Base-by-base conservation (phyloP, 2,329 filamentous ascomycete genomes). In the Verticillium nubilum region DNA sequence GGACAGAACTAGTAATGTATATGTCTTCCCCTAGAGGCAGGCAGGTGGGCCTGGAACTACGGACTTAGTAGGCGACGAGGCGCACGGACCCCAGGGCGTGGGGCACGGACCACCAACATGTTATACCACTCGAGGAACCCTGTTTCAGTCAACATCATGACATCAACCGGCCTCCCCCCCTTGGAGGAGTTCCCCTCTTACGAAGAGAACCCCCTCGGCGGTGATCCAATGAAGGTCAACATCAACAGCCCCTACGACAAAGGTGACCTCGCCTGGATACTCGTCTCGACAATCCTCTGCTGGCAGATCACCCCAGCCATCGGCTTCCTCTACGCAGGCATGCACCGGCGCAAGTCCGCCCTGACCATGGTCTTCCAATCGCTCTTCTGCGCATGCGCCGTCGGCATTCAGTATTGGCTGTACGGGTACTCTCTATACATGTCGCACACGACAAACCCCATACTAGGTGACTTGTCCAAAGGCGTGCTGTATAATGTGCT, bases 321-420 rank as follows among this genome's bases (percentile, higher is more conserved):
- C 58, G 73, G 73, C 25, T 75, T 76, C 59, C 65, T 73, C 26
- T 74, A 76, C 29, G 73, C 73, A 5, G 73, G 73, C 2, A 73
- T 76, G 69, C 72, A 74, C 29, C 69, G 73, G 3, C 65, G 72
- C 27, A 75, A 73, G 60, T 67, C 73, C 0, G 71, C 73, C 9
- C 50, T 80, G 61, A 79, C 78, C 0, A 79, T 80, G 73, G 70
- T 80, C 9, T 70, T 80, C 27, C 77, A 80, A 63, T 79, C 76
- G 0, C 72, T 80, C 1, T 79, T 79, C 65, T 79, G 77, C 31
- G 73, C 76, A 1, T 77, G 71, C 54, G 76, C 75, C 1, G 74
- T 72, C 54, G 77, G 76, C 1, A 76, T 79, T 9, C 78, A 80
- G 57, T 80, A 75, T 65, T 79, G 77, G 77, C 69, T 79, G 2